Evolutionary conservation across 2,329 filamentous ascomycete genomes (phyloP).

Genomic region (Penicillium olsonii): DNA sequence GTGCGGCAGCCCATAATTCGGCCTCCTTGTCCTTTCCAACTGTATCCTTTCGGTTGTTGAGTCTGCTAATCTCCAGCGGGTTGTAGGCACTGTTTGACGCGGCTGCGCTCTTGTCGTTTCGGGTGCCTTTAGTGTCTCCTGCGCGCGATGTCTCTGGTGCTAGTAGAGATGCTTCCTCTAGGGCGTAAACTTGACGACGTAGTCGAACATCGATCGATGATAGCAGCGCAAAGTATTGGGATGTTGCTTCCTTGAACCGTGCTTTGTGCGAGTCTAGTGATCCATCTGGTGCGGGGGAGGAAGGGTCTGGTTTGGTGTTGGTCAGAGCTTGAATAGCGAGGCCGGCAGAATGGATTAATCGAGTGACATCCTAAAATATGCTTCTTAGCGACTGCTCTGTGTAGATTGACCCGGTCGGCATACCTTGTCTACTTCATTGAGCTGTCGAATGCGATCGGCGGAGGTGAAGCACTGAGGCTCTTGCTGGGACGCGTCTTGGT

Average conservation of each 20-base stretch:
- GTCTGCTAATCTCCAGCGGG: constrained; percentile 79
- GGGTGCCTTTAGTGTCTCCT: constrained; percentile 33
- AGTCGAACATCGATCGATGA: constrained; percentile 74
- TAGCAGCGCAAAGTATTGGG: constrained; percentile 70
- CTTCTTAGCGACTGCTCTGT: neutral
- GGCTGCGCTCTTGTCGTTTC: constrained; percentile 23
- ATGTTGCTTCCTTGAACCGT: constrained; percentile 57
- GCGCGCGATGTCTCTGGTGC: constrained; percentile 43
- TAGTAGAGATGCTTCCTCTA: constrained; percentile 80
- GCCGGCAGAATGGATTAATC: constrained; percentile 60
- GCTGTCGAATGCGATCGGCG: constrained; percentile 76
- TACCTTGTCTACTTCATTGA: constrained; percentile 75
- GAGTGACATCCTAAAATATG: constrained; percentile 49
- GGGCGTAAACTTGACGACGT: constrained; percentile 72
- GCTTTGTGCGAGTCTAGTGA: constrained; percentile 58
- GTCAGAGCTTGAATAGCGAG: constrained; percentile 65
- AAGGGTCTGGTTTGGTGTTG: constrained; percentile 45
- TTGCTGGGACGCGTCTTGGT: constrained; percentile 20
- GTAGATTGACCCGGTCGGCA: neutral
- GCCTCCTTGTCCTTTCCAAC: constrained; percentile 81
- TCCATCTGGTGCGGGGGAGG: constrained; percentile 36
- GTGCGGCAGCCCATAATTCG: constrained; percentile 71
- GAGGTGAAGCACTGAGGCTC: constrained; percentile 59
- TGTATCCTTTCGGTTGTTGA: constrained; percentile 82
- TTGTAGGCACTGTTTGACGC: constrained; percentile 44